These are phyloP conservation scores for Yamadazyma triangularis DNA, from an alignment of 1,139 yeast species.

Conservation along the genomic window DNA sequence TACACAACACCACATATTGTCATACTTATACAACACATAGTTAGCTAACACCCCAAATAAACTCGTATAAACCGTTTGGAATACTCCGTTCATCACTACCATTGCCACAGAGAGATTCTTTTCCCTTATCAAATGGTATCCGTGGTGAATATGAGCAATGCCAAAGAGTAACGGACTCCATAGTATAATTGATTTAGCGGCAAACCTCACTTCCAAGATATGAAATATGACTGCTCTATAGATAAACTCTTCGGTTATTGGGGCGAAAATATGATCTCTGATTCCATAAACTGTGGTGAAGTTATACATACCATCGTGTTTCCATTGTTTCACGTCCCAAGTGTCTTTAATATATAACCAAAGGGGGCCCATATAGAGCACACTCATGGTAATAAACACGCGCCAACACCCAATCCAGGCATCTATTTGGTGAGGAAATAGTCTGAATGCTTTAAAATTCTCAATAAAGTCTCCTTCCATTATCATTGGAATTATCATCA, in stretches of 20 bases:
- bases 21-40: slow-evolving; percentile 47
- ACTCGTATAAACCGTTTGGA: slow-evolving; percentile 72
- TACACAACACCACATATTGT: slow-evolving; percentile 60
- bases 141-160: slow-evolving; percentile 90
- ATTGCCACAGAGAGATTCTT: slow-evolving; percentile 1
- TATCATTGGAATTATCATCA: slow-evolving; percentile 21
- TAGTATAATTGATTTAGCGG: slow-evolving; percentile 22
- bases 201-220: slow-evolving; percentile 22
- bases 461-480: not conserved
- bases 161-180: slow-evolving; percentile 76
- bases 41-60: slow-evolving; percentile 77
- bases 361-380: slow-evolving; percentile 60
- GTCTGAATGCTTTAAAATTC: slow-evolving; percentile 9
- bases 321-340: slow-evolving; percentile 13
- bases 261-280: slow-evolving; percentile 73
- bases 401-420: slow-evolving; percentile 20
- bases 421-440: slow-evolving; percentile 17
- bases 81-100: slow-evolving; percentile 11
- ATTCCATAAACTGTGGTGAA: slow-evolving; percentile 44
- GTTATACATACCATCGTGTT: too few relatives aligned
- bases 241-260: slow-evolving; percentile 81
- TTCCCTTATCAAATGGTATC: slow-evolving; percentile 38
- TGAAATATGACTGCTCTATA: slow-evolving; percentile 63
- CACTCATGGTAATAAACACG: slow-evolving; percentile 29
- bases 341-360: slow-evolving; percentile 6